Evolutionary conservation across 2,329 filamentous ascomycete species (phyloP), one percentile per base, ranked within the genome.

Genomic region (Colletotrichum horii): DNA sequence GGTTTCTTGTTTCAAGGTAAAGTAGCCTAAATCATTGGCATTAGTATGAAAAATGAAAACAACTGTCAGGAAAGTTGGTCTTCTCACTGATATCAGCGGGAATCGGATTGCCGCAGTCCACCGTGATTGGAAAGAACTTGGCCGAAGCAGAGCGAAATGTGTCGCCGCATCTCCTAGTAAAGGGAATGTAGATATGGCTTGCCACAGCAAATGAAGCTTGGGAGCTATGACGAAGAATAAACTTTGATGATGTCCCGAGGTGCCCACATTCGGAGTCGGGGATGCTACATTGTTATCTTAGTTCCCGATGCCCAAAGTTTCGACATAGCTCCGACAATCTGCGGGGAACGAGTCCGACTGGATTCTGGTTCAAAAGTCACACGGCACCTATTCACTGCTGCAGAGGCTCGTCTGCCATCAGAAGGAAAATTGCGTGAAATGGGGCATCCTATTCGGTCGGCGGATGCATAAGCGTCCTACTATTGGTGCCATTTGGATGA

Each of bases 131-230:
- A 19, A 19, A 43, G 36, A 9, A 19, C 4, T 8, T 4, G 7
- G 7, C 3, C 36, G 19, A 43, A 11, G 38, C 8, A 43, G 36
- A 2, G 3, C 8, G 16, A 2, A n/a, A 22, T 22, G 0, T 3
- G 43, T 14, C 1, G 3, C 11, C 3, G n/a, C 4, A 2, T 8
- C 2, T 52, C 43, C 6, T 52, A 14, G 43, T 52, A 52, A 48
- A 14, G 9, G 0, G 2, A 8, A 22, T 22, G 0, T 2, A 0
- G 11, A 3, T 4, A 1, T 22, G 1, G 5, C 0, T 22, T 48
- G 43, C n/a, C n/a, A 7, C n/a, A 22, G 43, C 0, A 14, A 8
- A 12, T 4, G 43, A 48, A 22, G n/a, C 0, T 0, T 1, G 6
- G n/a, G 43, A 52, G 43, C 43, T 52, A 52, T 52, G 43, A 52